Percentiles rank a stretch among this genome's conserved stretches.
phyloP scores from a whole-genome alignment of 768 basidiomycete genomes.

The Mycena rosella region DNA sequence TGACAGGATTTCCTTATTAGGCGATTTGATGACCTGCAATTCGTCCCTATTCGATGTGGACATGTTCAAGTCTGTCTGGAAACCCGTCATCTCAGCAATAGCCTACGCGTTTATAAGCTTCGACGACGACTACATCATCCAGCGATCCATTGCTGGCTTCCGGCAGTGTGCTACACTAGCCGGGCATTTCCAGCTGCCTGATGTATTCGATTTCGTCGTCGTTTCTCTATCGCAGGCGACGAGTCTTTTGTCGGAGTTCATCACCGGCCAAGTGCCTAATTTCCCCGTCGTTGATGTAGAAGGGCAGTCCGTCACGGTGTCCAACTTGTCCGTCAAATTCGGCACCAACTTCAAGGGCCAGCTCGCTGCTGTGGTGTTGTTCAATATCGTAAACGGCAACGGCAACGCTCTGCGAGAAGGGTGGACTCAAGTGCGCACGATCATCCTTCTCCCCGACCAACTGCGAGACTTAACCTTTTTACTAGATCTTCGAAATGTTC shows the following conservation, averaged over 20 bases:
- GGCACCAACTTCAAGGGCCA: conserved; percentile 97
- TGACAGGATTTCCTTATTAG: conserved; percentile 47
- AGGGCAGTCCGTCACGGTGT: conserved; percentile 90
- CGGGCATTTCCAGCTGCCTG: conserved; percentile 87
- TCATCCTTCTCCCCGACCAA: neutral
- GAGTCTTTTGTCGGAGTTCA: conserved; percentile 80
- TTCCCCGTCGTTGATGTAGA: conserved; percentile 94
- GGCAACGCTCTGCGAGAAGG: conserved; percentile 94
- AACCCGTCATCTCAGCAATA: conserved; percentile 92
- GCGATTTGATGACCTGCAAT: conserved; percentile 82
- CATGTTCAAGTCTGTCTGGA: conserved; percentile 97
- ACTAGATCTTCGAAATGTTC: conserved; percentile 97
- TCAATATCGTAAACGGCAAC: conserved; percentile 97
- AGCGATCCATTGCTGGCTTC: conserved; percentile 96
- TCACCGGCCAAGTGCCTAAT: conserved; percentile 79
- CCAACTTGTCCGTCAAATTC: conserved; percentile 91
- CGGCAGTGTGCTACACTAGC: conserved; percentile 96
- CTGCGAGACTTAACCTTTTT: conserved; percentile 10
- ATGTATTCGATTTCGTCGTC: conserved; percentile 98
- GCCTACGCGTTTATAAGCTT: conserved; percentile 96
- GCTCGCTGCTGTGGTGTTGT: conserved; percentile 95
- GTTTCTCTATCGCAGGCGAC: conserved; percentile 94
- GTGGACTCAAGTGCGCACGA: conserved; percentile 87
- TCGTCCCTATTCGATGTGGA: conserved; percentile 86
- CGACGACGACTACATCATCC: conserved; percentile 96